Evolutionary conservation across 495 filamentous ascomycete genomes (phyloP).

Genomic region (Talaromyces nanjingensis): DNA sequence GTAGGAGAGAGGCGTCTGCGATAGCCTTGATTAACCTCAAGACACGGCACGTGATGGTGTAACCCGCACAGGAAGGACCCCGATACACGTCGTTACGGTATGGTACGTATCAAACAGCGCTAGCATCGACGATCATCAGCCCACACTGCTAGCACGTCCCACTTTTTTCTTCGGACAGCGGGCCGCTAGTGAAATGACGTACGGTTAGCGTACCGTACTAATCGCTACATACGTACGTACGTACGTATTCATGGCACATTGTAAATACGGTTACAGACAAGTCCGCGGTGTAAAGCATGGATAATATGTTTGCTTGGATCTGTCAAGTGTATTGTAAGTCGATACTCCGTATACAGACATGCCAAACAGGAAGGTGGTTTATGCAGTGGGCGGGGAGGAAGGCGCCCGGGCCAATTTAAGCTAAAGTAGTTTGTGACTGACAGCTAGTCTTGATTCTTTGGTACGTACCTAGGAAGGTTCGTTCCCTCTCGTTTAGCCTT

Average conservation of each 20-base stretch:
- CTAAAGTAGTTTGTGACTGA: not conserved
- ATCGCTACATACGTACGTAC: not conserved
- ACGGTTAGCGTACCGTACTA: not conserved
- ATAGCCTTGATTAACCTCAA: not conserved
- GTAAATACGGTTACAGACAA: not conserved
- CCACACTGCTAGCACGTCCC: not conserved
- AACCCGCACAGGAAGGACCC: not conserved
- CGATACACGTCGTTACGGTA: not conserved
- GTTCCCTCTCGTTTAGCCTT: not conserved
- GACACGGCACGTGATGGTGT: not conserved
- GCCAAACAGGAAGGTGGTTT: not conserved
- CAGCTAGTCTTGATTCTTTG: not conserved
- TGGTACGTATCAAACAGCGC: not conserved
- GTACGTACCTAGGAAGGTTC: not conserved
- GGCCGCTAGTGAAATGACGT: conserved; percentile 5
- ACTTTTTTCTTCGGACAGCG: not conserved
- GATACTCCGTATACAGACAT: not conserved
- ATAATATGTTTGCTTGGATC: not conserved
- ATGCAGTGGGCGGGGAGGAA: not conserved
- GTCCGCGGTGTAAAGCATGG: too few species aligned
- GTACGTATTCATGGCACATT: not conserved
- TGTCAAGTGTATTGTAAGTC: not conserved
- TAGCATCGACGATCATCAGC: conserved; percentile 5
- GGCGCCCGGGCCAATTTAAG: not conserved
- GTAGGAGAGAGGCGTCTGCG: not conserved